phyloP scores from a whole-genome alignment of 306 rosid species.

The Psophocarpus tetragonolobus region DNA sequence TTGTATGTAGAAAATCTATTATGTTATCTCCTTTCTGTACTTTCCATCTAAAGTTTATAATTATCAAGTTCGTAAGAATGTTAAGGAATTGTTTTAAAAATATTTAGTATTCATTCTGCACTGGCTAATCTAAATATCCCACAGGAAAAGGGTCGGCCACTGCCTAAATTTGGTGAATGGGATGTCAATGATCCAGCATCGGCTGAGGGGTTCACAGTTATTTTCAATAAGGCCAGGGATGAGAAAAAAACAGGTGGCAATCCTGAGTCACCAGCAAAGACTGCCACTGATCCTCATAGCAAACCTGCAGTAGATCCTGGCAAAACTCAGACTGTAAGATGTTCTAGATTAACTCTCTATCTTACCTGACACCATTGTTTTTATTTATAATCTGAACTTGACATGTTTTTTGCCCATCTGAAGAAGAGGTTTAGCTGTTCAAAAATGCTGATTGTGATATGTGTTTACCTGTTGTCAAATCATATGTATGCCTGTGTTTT shows the following conservation, averaged over 20 bases:
- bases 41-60: slow-evolving; percentile 12
- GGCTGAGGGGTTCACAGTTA: slow-evolving; percentile 98
- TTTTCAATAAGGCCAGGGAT: slow-evolving; percentile 95
- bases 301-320: slow-evolving; percentile 64
- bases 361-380: neutral
- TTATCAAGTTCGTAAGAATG: slow-evolving; percentile 6
- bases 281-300: slow-evolving; percentile 49
- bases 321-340: slow-evolving; percentile 78
- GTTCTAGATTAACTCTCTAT: slow-evolving; percentile 14
- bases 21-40: neutral
- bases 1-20: slow-evolving; percentile 2
- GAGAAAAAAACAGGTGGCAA: slow-evolving; percentile 98
- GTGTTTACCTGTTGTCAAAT: neutral
- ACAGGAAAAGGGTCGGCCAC: slow-evolving; percentile 95
- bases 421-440: neutral
- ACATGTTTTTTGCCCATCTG: slow-evolving; percentile 10
- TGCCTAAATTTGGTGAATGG: slow-evolving; percentile 99
- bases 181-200: slow-evolving; percentile 99
- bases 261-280: slow-evolving; percentile 89
- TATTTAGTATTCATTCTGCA: slow-evolving; percentile 5
- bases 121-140: slow-evolving; percentile 27
- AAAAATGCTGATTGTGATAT: slow-evolving; percentile 11
- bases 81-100: neutral
- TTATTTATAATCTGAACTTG: neutral
- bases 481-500: neutral